Base-by-base conservation (phyloP, 2,329 filamentous ascomycete genomes). In the Sporothrix luriei region DNA sequence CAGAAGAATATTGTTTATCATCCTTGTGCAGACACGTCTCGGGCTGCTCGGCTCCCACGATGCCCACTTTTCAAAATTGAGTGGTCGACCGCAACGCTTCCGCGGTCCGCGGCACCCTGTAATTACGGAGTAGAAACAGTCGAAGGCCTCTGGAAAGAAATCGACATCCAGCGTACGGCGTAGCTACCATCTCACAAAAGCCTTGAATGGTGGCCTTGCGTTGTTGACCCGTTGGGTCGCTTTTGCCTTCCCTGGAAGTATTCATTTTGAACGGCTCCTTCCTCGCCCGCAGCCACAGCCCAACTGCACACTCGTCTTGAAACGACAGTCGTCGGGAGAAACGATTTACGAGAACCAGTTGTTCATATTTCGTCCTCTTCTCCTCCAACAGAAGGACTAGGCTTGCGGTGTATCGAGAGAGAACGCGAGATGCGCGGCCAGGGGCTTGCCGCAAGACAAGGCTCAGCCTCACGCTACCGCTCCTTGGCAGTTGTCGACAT, bases 401-500 rank as follows among this genome's bases (percentile, higher is more conserved):
- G 52, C 16, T n/a, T 5, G 33, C 38, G n/a, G 38, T 40, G 33
- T 21, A 11, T 38, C 10, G 19, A 40, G 33, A 29, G 16, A 5
- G 13, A 16, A 46, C 13, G 14, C 13, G 43, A 59, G n/a, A 24
- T 61, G 55, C 33, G 40, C 24, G 40, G 59, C 59, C 59, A 64
- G 59, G 59, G 43, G 59, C 40, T 33, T 49, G 59, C 26, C 59
- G 40, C 21, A 64, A 40, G 65, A 19, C 4, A 29, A 55, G 64
- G 59, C 69, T 49, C 69, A 70, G 69, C 69, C 69, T 70, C 69
- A 68, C 66, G 59, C 69, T 70, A 70, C 52, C 16, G 29, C 40
- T 33, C 19, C 66, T 70, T 71, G 70, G 67, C 70, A 55, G 52
- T 46, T 11, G 26, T 38, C 52, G 33, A 64, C 59, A 29, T 21